A percentile compares a stretch with the other conserved stretches of the same genome.
Evolutionary conservation across 768 basidiomycete genomes (phyloP).

Genomic region (Rhizopogon vulgaris): DNA sequence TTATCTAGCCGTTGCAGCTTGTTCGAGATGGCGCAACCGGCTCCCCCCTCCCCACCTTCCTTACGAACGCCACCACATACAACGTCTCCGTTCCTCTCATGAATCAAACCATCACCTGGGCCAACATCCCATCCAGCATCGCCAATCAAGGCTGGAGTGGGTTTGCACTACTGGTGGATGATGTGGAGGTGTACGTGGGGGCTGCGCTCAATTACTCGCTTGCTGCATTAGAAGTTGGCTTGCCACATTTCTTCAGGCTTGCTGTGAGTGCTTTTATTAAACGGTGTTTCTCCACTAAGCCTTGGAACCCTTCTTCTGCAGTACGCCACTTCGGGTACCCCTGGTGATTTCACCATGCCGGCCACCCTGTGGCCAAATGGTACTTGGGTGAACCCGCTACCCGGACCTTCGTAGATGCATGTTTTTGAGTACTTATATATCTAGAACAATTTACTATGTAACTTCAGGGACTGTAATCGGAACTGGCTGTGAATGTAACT

Average conservation of each 20-base stretch:
- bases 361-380: slow-evolving; percentile 75
- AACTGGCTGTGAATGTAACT: no score
- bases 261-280: slow-evolving; percentile 44
- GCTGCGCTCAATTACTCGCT: slow-evolving; percentile 65
- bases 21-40: slow-evolving; percentile 67
- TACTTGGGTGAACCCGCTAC: slow-evolving; percentile 69
- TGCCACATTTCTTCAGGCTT: slow-evolving; percentile 76
- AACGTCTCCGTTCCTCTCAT: slow-evolving; percentile 46
- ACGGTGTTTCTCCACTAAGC: neutral
- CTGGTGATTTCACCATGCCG: slow-evolving; percentile 78
- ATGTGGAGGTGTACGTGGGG: slow-evolving; percentile 77
- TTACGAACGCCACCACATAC: slow-evolving; percentile 70
- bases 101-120: slow-evolving; percentile 57
- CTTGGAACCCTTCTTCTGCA: slow-evolving; percentile 19
- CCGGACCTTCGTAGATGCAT: slow-evolving; percentile 50
- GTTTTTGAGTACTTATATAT: neutral
- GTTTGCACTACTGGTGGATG: slow-evolving; percentile 77
- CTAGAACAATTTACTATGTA: neutral
- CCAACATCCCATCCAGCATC: slow-evolving; percentile 30
- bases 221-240: slow-evolving; percentile 46
- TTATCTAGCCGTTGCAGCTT: slow-evolving; percentile 38
- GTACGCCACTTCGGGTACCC: slow-evolving; percentile 39
- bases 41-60: slow-evolving; percentile 61
- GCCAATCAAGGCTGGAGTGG: slow-evolving; percentile 55
- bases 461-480: neutral